Base-by-base conservation (phyloP, 2,329 filamentous ascomycete genomes). In the Cercospora sp. region DNA sequence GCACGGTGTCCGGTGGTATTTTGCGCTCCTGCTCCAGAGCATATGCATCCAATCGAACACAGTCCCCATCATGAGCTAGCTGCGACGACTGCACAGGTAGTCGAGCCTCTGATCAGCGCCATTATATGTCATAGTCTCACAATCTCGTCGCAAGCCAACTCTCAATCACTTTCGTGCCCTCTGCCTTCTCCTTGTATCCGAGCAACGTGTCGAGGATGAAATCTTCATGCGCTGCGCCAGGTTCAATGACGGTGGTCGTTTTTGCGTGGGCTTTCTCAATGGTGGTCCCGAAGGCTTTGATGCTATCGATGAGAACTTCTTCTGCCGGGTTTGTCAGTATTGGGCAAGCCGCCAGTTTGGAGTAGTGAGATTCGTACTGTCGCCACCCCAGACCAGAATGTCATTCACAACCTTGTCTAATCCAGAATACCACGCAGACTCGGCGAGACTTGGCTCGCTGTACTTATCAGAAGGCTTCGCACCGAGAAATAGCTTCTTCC, bases 241-340 rank as follows among this genome's bases (percentile, higher is more conserved):
- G 74, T 28, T 80, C 68, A 10, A 82, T 72, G 0, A 82, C 76
- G 0, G 78, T 71, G 28, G 75, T 77, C 5, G 78, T 77, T 21
- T 73, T 72, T 2, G 77, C 73, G 69, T 79, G 79, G 5, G 80
- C 80, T 34, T 80, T 77, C 71, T 81, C 80, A 28, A 88, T 79
- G 66, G 81, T 85, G 58, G 77, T 75, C 24, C 79, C 80, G 70
- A 88, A 83, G 21, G 83, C 81, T 60, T 81, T 74, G 61, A 90
- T 88, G 13, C 84, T 81, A 70, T 88, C 87, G 37, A 87, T 77
- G 28, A 89, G 69, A 13, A 88, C 79, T 77, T 90, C 88, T 16
- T 64, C 61, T 64, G 61, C 21, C 13, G 4, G 5, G 12, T n/a
- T 43, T 28, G 40, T 61, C 37, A 61, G 59, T 37, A 61, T 43